phyloP scores from a whole-genome alignment of 129 eudicot species.

The Scalesia atractyloides region DNA sequence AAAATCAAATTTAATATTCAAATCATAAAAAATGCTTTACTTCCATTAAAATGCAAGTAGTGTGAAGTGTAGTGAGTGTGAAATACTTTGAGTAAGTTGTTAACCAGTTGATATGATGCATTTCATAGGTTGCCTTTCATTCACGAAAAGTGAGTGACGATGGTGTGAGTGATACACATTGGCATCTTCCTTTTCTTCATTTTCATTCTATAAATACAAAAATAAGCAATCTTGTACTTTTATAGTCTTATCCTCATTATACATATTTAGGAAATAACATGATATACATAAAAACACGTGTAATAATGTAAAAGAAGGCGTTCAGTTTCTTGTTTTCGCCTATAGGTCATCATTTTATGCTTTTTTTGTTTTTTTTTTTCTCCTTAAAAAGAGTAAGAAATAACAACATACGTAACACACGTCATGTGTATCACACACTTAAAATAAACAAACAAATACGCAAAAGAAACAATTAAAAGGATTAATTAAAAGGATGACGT shows the following conservation, averaged over 20 bases:
- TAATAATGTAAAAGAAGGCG: background rate
- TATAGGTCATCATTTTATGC: background rate
- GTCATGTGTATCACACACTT: background rate
- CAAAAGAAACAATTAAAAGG: constrained; percentile 15
- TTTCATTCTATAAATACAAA: background rate
- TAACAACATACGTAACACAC: background rate
- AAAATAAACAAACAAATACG: background rate
- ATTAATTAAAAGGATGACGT: background rate
- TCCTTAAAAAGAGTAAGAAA: background rate
- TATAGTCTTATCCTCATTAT: background rate
- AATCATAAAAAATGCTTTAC: constrained; percentile 1
- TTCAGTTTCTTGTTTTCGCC: background rate
- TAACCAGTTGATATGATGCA: constrained; percentile 44
- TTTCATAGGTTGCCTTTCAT: constrained; percentile 70
- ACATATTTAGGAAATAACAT: background rate
- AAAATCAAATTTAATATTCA: too few relatives aligned
- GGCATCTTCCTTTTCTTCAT: constrained; percentile 41
- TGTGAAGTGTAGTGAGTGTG: constrained; percentile 48
- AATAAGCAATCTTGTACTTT: background rate
- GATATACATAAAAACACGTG: background rate
- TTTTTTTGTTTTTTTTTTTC: background rate
- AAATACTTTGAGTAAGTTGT: constrained; percentile 69
- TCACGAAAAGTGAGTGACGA: constrained; percentile 80
- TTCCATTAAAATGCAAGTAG: constrained; percentile 41
- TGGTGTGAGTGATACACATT: constrained; percentile 42